Conservation (phyloP, 1,284 basidiomycete species). For the Macrocystidia cucumis region DNA sequence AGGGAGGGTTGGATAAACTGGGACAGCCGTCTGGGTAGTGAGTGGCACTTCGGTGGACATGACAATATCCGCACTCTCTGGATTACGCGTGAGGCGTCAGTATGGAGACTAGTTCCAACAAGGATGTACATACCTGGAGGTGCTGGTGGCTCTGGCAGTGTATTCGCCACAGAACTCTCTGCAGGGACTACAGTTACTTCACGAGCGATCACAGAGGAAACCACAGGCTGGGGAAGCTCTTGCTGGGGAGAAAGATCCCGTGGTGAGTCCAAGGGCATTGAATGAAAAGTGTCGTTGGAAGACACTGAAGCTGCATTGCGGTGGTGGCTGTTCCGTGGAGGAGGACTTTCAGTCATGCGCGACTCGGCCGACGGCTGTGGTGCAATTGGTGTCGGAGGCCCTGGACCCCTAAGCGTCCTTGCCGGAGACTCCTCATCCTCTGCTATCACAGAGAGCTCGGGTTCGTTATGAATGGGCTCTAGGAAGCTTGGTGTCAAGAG, state of each 20-base stretch:
- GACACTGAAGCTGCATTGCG: constrained; percentile 9
- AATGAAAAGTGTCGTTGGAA: constrained; percentile 27
- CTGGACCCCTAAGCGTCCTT: constrained; percentile 13
- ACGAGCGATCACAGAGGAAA: constrained; percentile 52
- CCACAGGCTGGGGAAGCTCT: constrained; percentile 32
- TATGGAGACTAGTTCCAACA: too few relatives aligned
- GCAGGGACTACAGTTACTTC: too few relatives aligned
- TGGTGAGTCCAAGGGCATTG: constrained; percentile 27
- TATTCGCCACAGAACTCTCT: too few relatives aligned
- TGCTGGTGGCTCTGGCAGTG: too few relatives aligned
- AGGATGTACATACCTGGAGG: too few relatives aligned
- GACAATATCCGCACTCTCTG: background rate
- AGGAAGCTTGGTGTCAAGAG: constrained; percentile 3
- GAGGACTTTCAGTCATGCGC: constrained; percentile 1
- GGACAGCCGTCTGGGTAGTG: constrained; percentile 12
- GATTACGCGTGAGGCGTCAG: constrained; percentile 4
- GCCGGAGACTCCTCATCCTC: constrained; percentile 60
- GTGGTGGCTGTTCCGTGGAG: background rate
- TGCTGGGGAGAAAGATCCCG: constrained; percentile 9
- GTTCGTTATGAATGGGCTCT: constrained; percentile 17
- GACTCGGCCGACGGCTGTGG: background rate
- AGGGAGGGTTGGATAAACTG: constrained; percentile 48
- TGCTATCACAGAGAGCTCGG: constrained; percentile 58
- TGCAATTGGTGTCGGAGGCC: background rate
- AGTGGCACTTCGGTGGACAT: too few relatives aligned